Evolutionary conservation across 768 basidiomycete genomes (phyloP).

Genomic region (Podaxis carcinomalis): DNA sequence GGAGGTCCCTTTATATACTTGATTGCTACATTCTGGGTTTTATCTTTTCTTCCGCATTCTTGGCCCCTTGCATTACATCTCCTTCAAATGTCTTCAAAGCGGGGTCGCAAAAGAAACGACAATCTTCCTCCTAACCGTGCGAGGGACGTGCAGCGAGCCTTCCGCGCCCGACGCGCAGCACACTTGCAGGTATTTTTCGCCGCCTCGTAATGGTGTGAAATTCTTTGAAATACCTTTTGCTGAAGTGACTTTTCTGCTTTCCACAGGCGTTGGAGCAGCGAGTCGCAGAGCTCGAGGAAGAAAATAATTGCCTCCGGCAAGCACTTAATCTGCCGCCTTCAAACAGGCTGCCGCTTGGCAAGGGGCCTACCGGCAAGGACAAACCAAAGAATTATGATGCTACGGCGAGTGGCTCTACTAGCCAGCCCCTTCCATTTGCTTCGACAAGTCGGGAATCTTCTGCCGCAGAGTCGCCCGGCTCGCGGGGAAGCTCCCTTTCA

Average conservation of each 20-base stretch:
- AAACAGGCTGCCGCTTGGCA: slow-evolving; percentile 67
- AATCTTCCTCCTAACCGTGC: slow-evolving; percentile 79
- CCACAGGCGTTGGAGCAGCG: slow-evolving; percentile 74
- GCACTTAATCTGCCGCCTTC: slow-evolving; percentile 73
- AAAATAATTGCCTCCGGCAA: slow-evolving; percentile 71
- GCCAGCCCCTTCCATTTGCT: slow-evolving; percentile 25
- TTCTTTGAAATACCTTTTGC: slow-evolving; percentile 29
- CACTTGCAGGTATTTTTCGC: slow-evolving; percentile 66
- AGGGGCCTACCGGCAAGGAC: slow-evolving; percentile 86
- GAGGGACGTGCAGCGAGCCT: slow-evolving; percentile 85
- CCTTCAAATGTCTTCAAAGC: slow-evolving; percentile 73
- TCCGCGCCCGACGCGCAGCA: slow-evolving; percentile 83
- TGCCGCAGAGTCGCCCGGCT: slow-evolving; percentile 38
- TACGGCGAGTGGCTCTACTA: background rate
- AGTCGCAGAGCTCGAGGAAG: slow-evolving; percentile 79
- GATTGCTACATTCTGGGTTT: slow-evolving; percentile 15
- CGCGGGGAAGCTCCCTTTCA: slow-evolving; percentile 59
- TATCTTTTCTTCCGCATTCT: slow-evolving; percentile 21
- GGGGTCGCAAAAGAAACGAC: slow-evolving; percentile 81
- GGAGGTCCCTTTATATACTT: slow-evolving; percentile 40
- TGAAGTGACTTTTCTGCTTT: slow-evolving; percentile 24
- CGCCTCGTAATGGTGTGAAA: slow-evolving; percentile 29
- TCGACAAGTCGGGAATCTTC: slow-evolving; percentile 41
- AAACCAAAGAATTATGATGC: slow-evolving; percentile 55
- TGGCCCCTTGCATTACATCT: slow-evolving; percentile 20